Evolutionary conservation across 352 stramenopile species (phyloP), one percentile per base, ranked within the genome.

Genomic region (Globisporangium barbulae): DNA sequence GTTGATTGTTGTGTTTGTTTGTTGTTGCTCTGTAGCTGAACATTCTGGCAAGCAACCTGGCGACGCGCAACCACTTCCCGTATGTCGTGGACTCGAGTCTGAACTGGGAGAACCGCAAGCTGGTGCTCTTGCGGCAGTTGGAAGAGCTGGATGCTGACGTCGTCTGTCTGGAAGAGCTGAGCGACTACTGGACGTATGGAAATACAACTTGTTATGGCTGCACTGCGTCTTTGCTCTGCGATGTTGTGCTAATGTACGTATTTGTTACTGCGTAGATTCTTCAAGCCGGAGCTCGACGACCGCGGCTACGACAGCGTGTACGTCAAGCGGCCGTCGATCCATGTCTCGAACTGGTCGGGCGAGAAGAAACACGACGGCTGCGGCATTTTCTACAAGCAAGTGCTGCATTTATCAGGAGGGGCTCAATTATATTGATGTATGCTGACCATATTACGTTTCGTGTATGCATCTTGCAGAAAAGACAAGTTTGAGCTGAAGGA

Each of bases 361-460:
- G 85, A 93, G 59, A 94, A 91, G 70, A 96, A 96, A 63, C 81
- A 89, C 44, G 87, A 96, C 64, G 87, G 87, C 63, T 96, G 87
- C 33, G 87, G 87, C 17, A 94, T 96, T 68, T 96, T 96, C 50
- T 96, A 85, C 76, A 91, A 93, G 82, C 90, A 35, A 59, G 79
- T 69, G 6, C 22, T 22, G 35, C 52, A 12, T 52, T 41, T 53
- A 10, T 12, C 8, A 19, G 44, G 4, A 35, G 6, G 6, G 22
- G 7, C 19, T 48, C 19, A 22, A 22, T 21, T 21, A 5, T 21
- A 48, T 21, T 48, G 42, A n/a, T 22, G 42, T 21, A 22, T 22
- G 9, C 22, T 64, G 12, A 61, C 47, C 5, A n/a, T 21, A 35
- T 57, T 15, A 59, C 21, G 0, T 52, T 15, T 4, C 15, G 35